Conservation (phyloP, 2,329 filamentous ascomycete genomes). For the Venturia asperata region DNA sequence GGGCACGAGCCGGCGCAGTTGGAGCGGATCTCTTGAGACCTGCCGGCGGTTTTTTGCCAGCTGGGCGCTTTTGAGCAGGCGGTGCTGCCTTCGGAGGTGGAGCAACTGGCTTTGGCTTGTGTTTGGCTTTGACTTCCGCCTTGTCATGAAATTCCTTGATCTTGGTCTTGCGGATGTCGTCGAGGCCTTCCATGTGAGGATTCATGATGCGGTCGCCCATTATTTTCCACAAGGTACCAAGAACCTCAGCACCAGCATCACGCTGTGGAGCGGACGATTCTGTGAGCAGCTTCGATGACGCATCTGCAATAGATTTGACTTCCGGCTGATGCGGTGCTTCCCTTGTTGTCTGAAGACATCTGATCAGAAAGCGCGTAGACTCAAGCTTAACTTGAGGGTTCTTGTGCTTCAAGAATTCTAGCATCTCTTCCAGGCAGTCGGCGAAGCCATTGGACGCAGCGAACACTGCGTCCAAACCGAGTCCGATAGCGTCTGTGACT, state of each 20-base stretch:
- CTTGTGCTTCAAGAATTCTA: conserved; percentile 81
- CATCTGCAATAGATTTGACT: conserved; percentile 77
- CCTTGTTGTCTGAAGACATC: conserved; percentile 74
- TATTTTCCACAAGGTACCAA: conserved; percentile 97
- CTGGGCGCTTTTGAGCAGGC: conserved; percentile 36
- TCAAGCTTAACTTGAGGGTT: conserved; percentile 97
- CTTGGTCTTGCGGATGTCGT: conserved; percentile 92
- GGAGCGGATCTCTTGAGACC: conserved; percentile 47
- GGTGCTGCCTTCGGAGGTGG: conserved; percentile 52
- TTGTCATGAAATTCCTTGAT: conserved; percentile 86
- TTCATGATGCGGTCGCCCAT: conserved; percentile 95
- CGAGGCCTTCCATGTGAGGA: conserved; percentile 80
- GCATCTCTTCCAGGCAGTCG: conserved; percentile 86
- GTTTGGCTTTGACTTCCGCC: conserved; percentile 80
- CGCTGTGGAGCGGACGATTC: conserved; percentile 82
- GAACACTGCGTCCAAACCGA: conserved; percentile 69
- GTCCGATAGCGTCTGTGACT: conserved; percentile 80
- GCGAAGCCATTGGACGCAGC: conserved; percentile 56
- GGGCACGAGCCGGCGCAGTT: conserved; percentile 37
- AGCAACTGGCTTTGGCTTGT: conserved; percentile 74
- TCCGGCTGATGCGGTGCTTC: conserved; percentile 80
- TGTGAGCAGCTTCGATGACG: conserved; percentile 78
- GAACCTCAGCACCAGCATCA: conserved; percentile 81
- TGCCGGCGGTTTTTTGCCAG: conserved; percentile 44
- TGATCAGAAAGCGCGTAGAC: conserved; percentile 85